Evolutionary conservation across 2,329 filamentous ascomycete species (phyloP).

Genomic region (Fusarium mangiferae): DNA sequence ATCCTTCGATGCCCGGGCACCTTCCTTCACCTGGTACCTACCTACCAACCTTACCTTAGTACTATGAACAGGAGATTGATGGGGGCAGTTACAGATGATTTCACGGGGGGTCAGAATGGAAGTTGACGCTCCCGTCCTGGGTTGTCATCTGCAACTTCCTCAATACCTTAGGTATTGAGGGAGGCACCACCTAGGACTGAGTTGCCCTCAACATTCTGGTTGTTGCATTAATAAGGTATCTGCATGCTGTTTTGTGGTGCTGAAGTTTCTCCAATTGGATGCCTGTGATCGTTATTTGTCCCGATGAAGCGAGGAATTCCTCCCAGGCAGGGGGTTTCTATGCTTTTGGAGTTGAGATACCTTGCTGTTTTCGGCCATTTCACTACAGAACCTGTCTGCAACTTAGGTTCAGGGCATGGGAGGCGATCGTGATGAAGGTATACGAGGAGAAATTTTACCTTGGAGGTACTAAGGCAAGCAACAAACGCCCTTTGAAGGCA

Average conservation of each 20-base stretch:
- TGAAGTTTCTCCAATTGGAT: background rate
- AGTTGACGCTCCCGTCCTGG: background rate
- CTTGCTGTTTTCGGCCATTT: background rate
- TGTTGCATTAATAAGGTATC: too few relatives aligned
- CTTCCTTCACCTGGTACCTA: slow-evolving; percentile 12
- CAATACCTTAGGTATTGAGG: background rate
- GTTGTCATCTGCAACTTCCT: background rate
- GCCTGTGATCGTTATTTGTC: background rate
- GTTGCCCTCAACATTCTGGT: background rate
- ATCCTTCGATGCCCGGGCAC: background rate
- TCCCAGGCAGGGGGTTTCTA: background rate
- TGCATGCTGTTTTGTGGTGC: background rate
- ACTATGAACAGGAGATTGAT: background rate
- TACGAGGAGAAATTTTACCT: background rate
- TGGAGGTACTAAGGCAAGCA: background rate
- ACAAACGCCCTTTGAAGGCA: background rate
- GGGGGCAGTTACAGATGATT: slow-evolving; percentile 10
- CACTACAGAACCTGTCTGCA: background rate
- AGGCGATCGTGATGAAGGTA: background rate
- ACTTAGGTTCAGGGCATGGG: background rate
- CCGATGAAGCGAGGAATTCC: background rate
- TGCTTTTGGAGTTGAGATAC: background rate
- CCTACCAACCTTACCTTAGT: too few relatives aligned
- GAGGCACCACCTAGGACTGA: background rate
- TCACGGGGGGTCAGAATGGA: background rate